Evolutionary conservation across 768 basidiomycete species (phyloP).

Genomic region (Amanita brunnescens): DNA sequence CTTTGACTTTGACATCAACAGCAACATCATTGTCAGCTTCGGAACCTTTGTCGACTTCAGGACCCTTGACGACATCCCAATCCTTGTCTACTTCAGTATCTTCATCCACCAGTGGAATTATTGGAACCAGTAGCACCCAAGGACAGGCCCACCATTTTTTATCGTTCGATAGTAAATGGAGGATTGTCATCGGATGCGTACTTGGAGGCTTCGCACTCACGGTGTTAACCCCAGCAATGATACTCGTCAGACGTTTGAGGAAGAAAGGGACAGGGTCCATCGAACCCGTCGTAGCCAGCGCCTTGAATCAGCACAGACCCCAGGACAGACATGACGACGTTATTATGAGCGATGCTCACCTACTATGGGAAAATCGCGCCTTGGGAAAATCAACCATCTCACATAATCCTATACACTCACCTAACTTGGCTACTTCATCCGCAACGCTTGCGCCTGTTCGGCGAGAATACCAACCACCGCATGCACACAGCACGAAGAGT

Average conservation of each 20-base stretch:
- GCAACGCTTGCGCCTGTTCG: background rate
- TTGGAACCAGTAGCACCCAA: no score
- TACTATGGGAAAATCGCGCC: background rate
- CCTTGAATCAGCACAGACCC: background rate
- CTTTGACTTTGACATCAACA: no score
- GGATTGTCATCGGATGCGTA: conserved; percentile 17
- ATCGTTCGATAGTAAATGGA: background rate
- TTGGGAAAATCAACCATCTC: no score
- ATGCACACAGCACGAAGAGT: background rate
- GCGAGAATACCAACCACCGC: background rate
- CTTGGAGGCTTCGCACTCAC: conserved; percentile 15
- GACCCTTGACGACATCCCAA: no score
- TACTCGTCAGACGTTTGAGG: background rate
- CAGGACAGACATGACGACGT: background rate
- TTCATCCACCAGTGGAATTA: no score
- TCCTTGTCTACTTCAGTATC: no score
- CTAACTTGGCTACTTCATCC: background rate
- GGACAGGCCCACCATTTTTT: background rate
- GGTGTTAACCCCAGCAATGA: conserved; percentile 2
- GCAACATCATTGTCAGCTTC: no score
- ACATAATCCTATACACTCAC: background rate
- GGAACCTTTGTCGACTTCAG: no score
- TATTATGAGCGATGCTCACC: background rate
- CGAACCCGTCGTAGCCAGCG: background rate
- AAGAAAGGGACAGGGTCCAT: background rate